phyloP scores from a whole-genome alignment of 2,329 filamentous ascomycete species.

The Aspergillus viridinutans region DNA sequence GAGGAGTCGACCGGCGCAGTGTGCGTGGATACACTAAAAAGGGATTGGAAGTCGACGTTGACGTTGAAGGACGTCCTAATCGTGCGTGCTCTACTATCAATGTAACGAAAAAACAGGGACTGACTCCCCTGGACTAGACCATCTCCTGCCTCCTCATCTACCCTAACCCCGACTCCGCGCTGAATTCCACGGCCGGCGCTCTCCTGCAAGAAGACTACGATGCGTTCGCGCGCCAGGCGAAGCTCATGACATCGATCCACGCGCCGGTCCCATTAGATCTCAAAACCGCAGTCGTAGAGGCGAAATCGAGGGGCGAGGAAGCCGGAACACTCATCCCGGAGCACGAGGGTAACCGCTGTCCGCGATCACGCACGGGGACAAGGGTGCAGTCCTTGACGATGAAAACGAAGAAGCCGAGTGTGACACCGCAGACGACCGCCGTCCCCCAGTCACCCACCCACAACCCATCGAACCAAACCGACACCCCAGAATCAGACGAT shows the following conservation, averaged over 20 bases:
- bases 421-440: no score
- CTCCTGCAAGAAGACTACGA: constrained; percentile 58
- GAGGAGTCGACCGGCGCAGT: constrained; percentile 59
- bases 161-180: constrained; percentile 60
- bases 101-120: background rate
- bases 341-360: constrained; percentile 17
- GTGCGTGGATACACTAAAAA: constrained; percentile 62
- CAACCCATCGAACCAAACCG: constrained; percentile 6
- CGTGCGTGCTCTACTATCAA: constrained; percentile 28
- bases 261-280: constrained; percentile 50
- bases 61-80: constrained; percentile 57
- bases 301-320: constrained; percentile 54
- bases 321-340: constrained; percentile 22
- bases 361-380: constrained; percentile 13
- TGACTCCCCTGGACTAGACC: constrained; percentile 33
- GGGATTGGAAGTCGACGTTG: constrained; percentile 57
- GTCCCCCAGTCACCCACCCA: no score
- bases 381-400: constrained; percentile 23
- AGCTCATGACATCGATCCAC: constrained; percentile 60
- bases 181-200: constrained; percentile 58
- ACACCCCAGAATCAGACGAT: constrained; percentile 9
- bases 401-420: constrained; percentile 23
- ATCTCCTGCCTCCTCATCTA: constrained; percentile 61
- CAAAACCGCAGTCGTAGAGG: constrained; percentile 45
- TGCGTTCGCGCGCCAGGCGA: constrained; percentile 54